Conservation (phyloP, 352 stramenopile species). For the Phytophthora pistaciae region DNA sequence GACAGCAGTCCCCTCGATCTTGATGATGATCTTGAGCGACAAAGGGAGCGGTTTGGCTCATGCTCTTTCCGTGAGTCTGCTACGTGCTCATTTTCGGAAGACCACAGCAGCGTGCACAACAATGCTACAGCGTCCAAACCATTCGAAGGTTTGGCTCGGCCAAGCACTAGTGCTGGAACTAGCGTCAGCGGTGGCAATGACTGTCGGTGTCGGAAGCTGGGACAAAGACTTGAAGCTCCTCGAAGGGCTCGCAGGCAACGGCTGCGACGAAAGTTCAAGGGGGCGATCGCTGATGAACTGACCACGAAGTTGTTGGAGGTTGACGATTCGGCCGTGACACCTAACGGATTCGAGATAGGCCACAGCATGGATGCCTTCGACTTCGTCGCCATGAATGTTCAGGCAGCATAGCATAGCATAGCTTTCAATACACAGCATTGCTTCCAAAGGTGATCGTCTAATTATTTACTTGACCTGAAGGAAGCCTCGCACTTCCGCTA, state of each 20-base stretch:
- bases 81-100: constrained; percentile 16
- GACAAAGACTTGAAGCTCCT: constrained; percentile 41
- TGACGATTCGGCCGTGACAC: constrained; percentile 20
- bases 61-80: constrained; percentile 6
- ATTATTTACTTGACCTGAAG: constrained; percentile 80
- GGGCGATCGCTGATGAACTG: constrained; percentile 35
- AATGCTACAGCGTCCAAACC: constrained; percentile 20
- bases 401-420: constrained; percentile 19
- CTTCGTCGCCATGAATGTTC: constrained; percentile 27
- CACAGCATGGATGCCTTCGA: constrained; percentile 47
- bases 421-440: constrained; percentile 1
- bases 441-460: constrained; percentile 11
- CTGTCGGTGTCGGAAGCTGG: constrained; percentile 52
- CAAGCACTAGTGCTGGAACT: constrained; percentile 8
- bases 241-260: constrained; percentile 28
- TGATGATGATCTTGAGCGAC: constrained; percentile 19
- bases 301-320: constrained; percentile 48
- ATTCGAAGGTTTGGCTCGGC: constrained; percentile 5
- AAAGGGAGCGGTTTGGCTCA: constrained; percentile 9
- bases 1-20: constrained; percentile 7
- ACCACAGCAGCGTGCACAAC: constrained; percentile 25
- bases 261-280: constrained; percentile 45
- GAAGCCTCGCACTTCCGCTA: constrained; percentile 83
- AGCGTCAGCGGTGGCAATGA: constrained; percentile 7
- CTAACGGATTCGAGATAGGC: constrained; percentile 9